Conservation (phyloP, 495 filamentous ascomycete genomes). For the Beverwykella pulmonaria region DNA sequence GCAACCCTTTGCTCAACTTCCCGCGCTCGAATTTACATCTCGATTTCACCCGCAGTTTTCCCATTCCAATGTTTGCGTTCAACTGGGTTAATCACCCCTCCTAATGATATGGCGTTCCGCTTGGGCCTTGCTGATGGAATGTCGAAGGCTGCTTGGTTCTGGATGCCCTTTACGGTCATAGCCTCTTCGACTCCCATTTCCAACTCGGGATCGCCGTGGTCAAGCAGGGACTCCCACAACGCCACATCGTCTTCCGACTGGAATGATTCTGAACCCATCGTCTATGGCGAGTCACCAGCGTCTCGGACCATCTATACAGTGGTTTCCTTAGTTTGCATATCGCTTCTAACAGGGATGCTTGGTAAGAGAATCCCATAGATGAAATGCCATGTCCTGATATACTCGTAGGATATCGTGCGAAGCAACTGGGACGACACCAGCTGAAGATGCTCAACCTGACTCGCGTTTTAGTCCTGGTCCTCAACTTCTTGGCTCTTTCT, state of each 20-base stretch:
- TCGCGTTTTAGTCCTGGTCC: slow-evolving; percentile 31
- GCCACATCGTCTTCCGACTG: background rate
- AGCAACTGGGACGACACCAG: slow-evolving; percentile 21
- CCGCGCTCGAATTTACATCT: background rate
- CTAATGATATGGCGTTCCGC: background rate
- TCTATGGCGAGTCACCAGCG: slow-evolving; percentile 25
- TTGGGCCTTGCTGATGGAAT: background rate
- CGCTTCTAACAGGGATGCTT: slow-evolving; percentile 21
- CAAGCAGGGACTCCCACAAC: background rate
- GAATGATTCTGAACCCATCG: background rate
- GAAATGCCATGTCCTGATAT: background rate
- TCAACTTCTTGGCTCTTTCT: slow-evolving; percentile 30
- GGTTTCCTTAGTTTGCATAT: slow-evolving; percentile 27
- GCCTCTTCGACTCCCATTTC: background rate
- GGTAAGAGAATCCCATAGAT: slow-evolving; percentile 7
- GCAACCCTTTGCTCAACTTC: background rate
- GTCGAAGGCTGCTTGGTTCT: background rate
- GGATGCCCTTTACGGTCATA: background rate
- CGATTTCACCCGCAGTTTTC: background rate
- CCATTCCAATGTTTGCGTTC: background rate
- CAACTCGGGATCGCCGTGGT: background rate
- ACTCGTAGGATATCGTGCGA: slow-evolving; percentile 32
- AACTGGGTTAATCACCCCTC: background rate
- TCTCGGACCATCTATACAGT: slow-evolving; percentile 30
- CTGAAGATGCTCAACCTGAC: slow-evolving; percentile 34